phyloP scores from a whole-genome alignment of 2,329 filamentous ascomycete species.

The Aspergillus udagawae region DNA sequence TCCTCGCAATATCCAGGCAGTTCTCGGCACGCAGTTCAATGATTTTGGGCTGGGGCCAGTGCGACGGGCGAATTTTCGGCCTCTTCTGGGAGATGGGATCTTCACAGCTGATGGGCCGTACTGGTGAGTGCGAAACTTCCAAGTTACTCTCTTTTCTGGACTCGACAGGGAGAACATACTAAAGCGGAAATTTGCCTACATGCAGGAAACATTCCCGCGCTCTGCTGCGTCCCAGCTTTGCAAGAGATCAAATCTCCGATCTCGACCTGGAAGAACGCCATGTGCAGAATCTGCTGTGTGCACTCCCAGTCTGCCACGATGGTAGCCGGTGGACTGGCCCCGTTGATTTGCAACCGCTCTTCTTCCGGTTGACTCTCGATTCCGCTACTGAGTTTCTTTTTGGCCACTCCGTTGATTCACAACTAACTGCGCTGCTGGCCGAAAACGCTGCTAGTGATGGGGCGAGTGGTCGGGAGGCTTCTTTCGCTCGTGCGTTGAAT shows the following conservation, averaged over 20 bases:
- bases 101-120: background rate
- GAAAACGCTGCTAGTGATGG: no score
- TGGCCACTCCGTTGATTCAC: conserved; percentile 66
- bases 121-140: no score
- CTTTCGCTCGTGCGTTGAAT: conserved; percentile 39
- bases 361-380: conserved; percentile 81
- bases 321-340: conserved; percentile 43
- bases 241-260: conserved; percentile 78
- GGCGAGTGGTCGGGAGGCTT: conserved; percentile 42
- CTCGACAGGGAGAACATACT: background rate
- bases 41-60: conserved; percentile 78
- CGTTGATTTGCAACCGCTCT: conserved; percentile 69
- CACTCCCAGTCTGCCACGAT: conserved; percentile 56
- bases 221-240: conserved; percentile 80
- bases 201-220: conserved; percentile 57
- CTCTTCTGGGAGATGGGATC: conserved; percentile 44
- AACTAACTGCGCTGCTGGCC: conserved; percentile 25
- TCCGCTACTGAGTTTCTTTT: conserved; percentile 83
- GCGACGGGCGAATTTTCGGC: conserved; percentile 58
- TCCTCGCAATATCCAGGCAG: conserved; percentile 70
- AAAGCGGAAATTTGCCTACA: conserved; percentile 60
- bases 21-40: conserved; percentile 76
- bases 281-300: conserved; percentile 64
- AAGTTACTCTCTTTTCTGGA: no score
- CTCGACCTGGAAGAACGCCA: conserved; percentile 78